Base-by-base conservation (phyloP, 2,329 filamentous ascomycete species). In the Aureobasidium sp. region DNA sequence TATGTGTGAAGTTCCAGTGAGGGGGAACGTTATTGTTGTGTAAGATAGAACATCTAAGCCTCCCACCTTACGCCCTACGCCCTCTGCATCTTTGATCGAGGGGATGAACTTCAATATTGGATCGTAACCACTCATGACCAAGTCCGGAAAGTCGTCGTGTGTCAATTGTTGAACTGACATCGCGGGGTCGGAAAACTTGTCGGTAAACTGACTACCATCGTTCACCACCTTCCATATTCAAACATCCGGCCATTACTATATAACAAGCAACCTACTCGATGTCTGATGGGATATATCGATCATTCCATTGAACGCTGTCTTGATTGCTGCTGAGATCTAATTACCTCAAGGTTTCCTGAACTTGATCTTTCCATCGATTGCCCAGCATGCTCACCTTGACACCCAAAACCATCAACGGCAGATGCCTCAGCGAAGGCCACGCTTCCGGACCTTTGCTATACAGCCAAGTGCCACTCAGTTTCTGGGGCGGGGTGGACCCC, bases 401-500 rank as follows among this genome's bases (percentile, higher is more conserved):
- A 39, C 49, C 33, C 44, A 42, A 17, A 12, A 56, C 52, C 3
- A 33, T 56, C 22, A 12, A 44, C n/a, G 40, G 63, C 57, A 60
- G n/a, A 31, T 35, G 31, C 31, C 24, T 60, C 2, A 35, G 33
- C 45, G 17, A 49, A 6, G 57, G 57, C 24, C 1, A 31, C 22
- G 44, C 45, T 22, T 11, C 45, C 12, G 57, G 45, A 27, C 22
- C 24, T 50, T 15, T 60, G 4, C 35, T 60, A 31, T 33, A 31
- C 22, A 49, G 29, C 14, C 22, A 19, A 48, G 56, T 62, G 1
- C 57, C 63, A 35, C 65, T 80, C 22, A 80, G 78, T 67, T 80
- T 80, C 67, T 79, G 76, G 77, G 76, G 75, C 8, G 78, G 78
- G 0, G 73, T 79, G 1, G 65, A 76, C 42, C 68, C 75, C 1